Conservation (phyloP, 176 grass and related monocot species). For the Carex kokanica region DNA sequence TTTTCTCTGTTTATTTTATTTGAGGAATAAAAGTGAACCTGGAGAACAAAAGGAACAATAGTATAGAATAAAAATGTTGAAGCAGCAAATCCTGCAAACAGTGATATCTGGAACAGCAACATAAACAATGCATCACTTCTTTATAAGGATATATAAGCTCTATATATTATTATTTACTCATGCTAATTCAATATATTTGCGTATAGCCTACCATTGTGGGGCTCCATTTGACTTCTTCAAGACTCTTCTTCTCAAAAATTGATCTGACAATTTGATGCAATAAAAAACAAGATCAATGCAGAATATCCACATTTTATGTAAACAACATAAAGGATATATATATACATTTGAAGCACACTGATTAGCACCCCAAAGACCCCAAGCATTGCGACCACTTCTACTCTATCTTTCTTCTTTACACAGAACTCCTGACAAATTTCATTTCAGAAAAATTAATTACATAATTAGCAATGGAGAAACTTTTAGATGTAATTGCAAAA, state of each 20-base stretch:
- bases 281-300: conserved; percentile 5
- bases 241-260: conserved; percentile 38
- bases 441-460: not conserved
- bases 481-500: not conserved
- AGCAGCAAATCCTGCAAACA: conserved; percentile 35
- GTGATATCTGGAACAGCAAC: conserved; percentile 27
- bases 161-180: not conserved
- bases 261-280: conserved; percentile 22
- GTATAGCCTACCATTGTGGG: conserved; percentile 27
- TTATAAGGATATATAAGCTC: not conserved
- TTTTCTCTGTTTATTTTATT: not conserved
- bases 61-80: conserved; percentile 43
- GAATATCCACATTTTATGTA: not conserved
- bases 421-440: conserved; percentile 49
- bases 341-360: conserved; percentile 83
- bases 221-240: conserved; percentile 41
- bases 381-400: conserved; percentile 81
- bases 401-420: conserved; percentile 54
- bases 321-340: conserved; percentile 52
- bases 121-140: not conserved
- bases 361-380: conserved; percentile 71
- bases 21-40: conserved; percentile 16
- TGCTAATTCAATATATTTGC: not conserved
- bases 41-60: conserved; percentile 29
- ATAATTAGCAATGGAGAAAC: not conserved